These are phyloP conservation scores for Camelina sativa DNA, from an alignment of 345 rosid species.

Conservation along the genomic window DNA sequence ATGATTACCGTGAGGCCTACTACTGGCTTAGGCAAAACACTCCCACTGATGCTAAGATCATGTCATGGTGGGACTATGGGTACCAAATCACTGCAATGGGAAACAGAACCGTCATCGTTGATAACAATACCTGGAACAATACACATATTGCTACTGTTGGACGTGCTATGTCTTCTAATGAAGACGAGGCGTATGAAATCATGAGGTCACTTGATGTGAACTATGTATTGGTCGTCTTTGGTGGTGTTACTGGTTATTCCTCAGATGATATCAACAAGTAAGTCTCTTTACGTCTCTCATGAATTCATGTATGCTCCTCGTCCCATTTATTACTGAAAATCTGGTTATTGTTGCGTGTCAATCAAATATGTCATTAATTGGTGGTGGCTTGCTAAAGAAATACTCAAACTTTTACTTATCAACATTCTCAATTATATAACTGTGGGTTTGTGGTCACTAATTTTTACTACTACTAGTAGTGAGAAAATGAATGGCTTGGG, in stretches of 20 bases:
- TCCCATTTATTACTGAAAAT: conserved; percentile 1
- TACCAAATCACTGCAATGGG: conserved; percentile 99
- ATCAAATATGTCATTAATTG: conserved; percentile 6
- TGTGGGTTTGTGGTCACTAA: conserved; percentile 10
- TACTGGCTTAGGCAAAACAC: conserved; percentile 99
- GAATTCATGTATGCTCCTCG: conserved; percentile 5
- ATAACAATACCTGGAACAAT: conserved; percentile 99
- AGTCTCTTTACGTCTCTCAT: conserved; percentile 37
- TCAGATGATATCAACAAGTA: conserved; percentile 99
- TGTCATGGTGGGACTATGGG: conserved; percentile 99
- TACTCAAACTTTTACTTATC: not conserved
- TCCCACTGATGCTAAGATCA: conserved; percentile 93
- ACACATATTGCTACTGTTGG: conserved; percentile 99
- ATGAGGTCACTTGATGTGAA: conserved; percentile 97
- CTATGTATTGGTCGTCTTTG: conserved; percentile 95
- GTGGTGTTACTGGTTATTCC: conserved; percentile 98
- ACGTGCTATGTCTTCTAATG: conserved; percentile 99
- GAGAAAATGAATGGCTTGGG: not conserved
- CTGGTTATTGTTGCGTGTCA: conserved; percentile 3
- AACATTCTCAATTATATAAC: not conserved
- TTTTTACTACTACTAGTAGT: not conserved
- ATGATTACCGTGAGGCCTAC: conserved; percentile 99
- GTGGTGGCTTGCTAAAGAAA: not conserved
- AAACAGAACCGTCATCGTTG: conserved; percentile 97
- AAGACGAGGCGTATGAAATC: conserved; percentile 93